Evolutionary conservation across 1,284 basidiomycete genomes (phyloP), one percentile per base, ranked within the genome.

Genomic region (Pyrrhoderma noxium): DNA sequence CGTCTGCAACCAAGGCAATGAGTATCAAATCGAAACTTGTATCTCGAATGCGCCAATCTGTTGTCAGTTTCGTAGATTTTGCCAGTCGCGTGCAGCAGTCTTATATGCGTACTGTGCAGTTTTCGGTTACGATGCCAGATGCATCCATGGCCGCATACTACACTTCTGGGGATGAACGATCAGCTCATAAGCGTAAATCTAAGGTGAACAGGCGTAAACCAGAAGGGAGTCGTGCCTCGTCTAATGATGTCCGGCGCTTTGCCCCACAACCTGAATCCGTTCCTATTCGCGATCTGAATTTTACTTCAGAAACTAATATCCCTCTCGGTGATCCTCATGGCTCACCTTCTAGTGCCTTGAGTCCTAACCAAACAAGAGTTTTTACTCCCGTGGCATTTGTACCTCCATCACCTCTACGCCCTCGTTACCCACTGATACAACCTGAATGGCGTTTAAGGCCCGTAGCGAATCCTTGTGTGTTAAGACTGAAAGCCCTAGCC

Each of bases 391-490:
- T 52, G 31, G 42, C 54, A 19, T 18, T 62, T 45, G 47, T 70
- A 7, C 59, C 60, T 18, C 69, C 67, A 3, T 70, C 69, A 0
- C 69, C 68, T 0, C 57, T 70, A 1, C 64, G 67, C 45, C 64
- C 64, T 42, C 64, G 62, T 21, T 59, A 58, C 21, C 62, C 61
- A 3, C 63, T 65, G 22, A 41, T 57, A 8, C 56, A 53, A 9
- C 63, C 69, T 3, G 65, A 60, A 2, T 67, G 65, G 41, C 65
- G 67, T 1, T 64, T 77, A 56, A 69, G 80, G 5, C 74, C 75
- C 2, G 70, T 83, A 2, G 75, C 75, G 45, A 83, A 84, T 57
- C 80, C 80, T 2, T 70, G 76, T 39, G 68, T 74, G 53, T 67
- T 83, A 45, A 70, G 80, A 2, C 61, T 83, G 40, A 72, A 71